A percentile compares a stretch with the other conserved stretches of the same genome.
Conservation (phyloP, 2,329 filamentous ascomycete genomes). For the Cercospora sesami region DNA sequence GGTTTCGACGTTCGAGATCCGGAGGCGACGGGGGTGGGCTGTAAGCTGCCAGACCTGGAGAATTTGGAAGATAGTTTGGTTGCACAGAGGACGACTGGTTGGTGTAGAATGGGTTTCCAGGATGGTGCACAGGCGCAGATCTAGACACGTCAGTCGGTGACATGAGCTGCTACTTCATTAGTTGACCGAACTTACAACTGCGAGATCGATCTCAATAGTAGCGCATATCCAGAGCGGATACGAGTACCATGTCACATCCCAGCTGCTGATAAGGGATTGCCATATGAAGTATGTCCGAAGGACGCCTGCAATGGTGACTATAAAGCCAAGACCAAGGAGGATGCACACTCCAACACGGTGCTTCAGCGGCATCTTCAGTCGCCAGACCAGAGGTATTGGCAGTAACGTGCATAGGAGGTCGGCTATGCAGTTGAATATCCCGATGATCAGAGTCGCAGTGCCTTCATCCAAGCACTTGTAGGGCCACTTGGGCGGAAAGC, state of each 20-base stretch:
- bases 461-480: conserved; percentile 47
- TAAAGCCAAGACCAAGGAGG: conserved; percentile 45
- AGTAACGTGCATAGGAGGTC: conserved; percentile 47
- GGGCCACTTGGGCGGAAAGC: conserved; percentile 35
- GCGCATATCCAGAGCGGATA: conserved; percentile 52
- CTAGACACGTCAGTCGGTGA: conserved; percentile 23
- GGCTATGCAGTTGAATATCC: conserved; percentile 47
- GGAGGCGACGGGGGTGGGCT: conserved; percentile 7
- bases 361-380: conserved; percentile 45
- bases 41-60: conserved; percentile 14
- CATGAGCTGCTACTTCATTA: background rate
- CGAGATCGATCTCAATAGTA: conserved; percentile 49
- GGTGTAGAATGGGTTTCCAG: conserved; percentile 38
- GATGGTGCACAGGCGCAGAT: conserved; percentile 44
- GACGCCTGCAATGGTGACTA: conserved; percentile 46
- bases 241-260: conserved; percentile 48
- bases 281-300: conserved; percentile 49
- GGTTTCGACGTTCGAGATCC: background rate
- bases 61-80: conserved; percentile 30
- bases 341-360: conserved; percentile 44
- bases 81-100: conserved; percentile 29
- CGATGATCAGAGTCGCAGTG: conserved; percentile 41
- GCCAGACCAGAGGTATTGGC: conserved; percentile 47
- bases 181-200: conserved; percentile 41
- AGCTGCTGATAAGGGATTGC: conserved; percentile 43